phyloP scores from a whole-genome alignment of 345 rosid species.

The Cardamine resedifolia region DNA sequence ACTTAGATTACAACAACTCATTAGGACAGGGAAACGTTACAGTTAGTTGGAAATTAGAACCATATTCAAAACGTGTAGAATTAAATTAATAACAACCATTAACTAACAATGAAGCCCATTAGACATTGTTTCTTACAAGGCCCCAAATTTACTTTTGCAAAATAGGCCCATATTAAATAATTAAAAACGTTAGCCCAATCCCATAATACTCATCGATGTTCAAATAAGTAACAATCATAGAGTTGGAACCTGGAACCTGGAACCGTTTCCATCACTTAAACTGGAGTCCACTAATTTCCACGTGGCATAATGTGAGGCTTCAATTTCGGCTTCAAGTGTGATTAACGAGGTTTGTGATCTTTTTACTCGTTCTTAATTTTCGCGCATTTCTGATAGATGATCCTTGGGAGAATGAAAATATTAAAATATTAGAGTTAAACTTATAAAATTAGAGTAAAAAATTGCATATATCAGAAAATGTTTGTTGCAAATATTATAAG shows the following conservation, averaged over 20 bases:
- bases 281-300: conserved; percentile 14
- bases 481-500: neutral
- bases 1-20: neutral
- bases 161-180: neutral
- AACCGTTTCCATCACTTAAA: neutral
- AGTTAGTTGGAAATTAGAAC: conserved; percentile 8
- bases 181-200: neutral
- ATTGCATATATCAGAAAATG: neutral
- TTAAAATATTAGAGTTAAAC: neutral
- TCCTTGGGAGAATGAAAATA: neutral
- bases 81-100: neutral
- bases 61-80: conserved; percentile 25
- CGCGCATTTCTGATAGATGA: conserved; percentile 25
- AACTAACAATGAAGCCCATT: neutral
- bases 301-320: conserved; percentile 25
- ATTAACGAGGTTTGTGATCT: conserved; percentile 16
- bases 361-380: conserved; percentile 6
- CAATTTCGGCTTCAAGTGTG: neutral
- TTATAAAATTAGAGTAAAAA: neutral
- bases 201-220: neutral
- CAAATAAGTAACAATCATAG: neutral
- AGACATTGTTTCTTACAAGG: neutral
- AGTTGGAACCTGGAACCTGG: neutral
- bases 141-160: neutral
- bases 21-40: neutral